Percentiles rank a stretch among this genome's conserved stretches.
These are phyloP conservation scores for Eucalyptus polybractea DNA, from an alignment of 345 rosid genomes.

Conservation along the genomic window DNA sequence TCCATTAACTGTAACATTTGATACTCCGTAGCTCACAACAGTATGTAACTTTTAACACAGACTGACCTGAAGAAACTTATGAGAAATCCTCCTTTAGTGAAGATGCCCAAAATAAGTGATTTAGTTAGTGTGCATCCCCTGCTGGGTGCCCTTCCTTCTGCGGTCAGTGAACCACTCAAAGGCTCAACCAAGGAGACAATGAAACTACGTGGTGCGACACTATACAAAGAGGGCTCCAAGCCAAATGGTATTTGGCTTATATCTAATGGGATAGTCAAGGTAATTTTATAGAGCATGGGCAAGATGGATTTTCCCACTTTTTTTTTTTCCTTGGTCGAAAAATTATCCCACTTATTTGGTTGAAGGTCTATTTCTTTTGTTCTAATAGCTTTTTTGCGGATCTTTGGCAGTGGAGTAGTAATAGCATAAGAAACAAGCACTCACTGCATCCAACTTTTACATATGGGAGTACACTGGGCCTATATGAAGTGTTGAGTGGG, in stretches of 20 bases:
- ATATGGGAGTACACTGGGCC: constrained; percentile 89
- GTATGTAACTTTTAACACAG: constrained; percentile 12
- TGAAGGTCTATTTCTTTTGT: background rate
- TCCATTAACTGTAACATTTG: background rate
- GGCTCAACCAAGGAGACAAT: constrained; percentile 46
- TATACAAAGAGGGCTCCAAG: constrained; percentile 72
- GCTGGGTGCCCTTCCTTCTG: constrained; percentile 73
- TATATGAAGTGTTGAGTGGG: constrained; percentile 73
- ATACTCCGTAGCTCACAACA: background rate
- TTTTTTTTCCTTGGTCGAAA: background rate
- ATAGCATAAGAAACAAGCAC: constrained; percentile 46
- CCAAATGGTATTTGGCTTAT: constrained; percentile 89
- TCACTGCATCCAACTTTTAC: constrained; percentile 84
- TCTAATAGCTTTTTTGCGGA: background rate
- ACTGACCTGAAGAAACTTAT: constrained; percentile 82
- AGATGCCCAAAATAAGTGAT: constrained; percentile 55
- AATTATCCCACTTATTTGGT: background rate
- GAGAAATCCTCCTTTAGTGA: constrained; percentile 81
- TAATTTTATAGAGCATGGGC: constrained; percentile 1
- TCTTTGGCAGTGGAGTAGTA: constrained; percentile 75
- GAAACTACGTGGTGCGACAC: constrained; percentile 60
- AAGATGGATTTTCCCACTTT: background rate
- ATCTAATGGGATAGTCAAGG: constrained; percentile 87
- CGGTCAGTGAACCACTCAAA: constrained; percentile 26
- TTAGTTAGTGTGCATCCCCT: constrained; percentile 57